Evolutionary conservation across 73 alveolate genomes (phyloP).

Genomic region (Paramecium tetraurelia): DNA sequence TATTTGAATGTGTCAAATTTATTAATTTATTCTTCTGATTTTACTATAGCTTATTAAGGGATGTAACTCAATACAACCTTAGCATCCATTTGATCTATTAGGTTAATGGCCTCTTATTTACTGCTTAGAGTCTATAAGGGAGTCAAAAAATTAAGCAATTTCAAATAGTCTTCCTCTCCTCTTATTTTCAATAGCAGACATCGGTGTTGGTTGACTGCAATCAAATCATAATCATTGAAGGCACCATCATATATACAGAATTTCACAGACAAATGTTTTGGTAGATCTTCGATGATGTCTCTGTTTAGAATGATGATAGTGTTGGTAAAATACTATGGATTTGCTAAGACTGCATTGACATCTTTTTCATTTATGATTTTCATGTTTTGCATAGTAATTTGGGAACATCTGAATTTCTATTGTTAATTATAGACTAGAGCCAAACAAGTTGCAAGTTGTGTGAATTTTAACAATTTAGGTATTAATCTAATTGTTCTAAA

Average conservation of each 20-base stretch:
- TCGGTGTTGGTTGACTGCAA: slow-evolving; percentile 4
- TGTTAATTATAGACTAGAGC: neutral
- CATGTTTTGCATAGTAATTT: neutral
- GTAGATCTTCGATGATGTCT: neutral
- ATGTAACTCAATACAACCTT: neutral
- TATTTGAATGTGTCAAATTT: neutral
- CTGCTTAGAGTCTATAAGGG: neutral
- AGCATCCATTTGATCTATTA: slow-evolving; percentile 1
- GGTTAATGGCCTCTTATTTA: neutral
- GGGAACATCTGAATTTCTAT: neutral
- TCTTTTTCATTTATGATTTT: slow-evolving; percentile 1
- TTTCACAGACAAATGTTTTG: neutral
- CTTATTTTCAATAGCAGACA: neutral
- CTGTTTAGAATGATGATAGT: neutral
- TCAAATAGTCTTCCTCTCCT: neutral
- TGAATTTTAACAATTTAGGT: neutral
- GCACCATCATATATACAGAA: neutral
- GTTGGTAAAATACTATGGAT: neutral
- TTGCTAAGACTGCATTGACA: neutral
- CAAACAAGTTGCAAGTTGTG: neutral
- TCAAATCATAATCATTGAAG: neutral
- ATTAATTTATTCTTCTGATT: neutral
- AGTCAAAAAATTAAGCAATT: neutral
- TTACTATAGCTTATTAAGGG: neutral
- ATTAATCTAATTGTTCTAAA: neutral